Evolutionary conservation across 1,284 basidiomycete genomes (phyloP).

Genomic region (Sporisorium iseilematis-ciliati): DNA sequence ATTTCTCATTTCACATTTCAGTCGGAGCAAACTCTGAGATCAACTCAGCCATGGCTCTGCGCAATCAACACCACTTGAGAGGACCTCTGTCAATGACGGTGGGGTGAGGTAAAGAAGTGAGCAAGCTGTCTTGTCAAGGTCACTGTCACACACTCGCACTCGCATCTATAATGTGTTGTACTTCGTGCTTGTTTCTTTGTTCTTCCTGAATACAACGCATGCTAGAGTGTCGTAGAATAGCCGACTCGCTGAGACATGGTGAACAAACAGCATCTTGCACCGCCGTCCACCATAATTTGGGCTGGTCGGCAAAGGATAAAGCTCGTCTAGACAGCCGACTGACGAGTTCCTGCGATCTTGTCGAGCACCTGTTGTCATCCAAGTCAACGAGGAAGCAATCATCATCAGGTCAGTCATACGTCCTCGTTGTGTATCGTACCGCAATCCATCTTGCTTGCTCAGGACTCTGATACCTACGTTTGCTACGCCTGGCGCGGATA

Average conservation of each 20-base stretch:
- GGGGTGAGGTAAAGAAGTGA: too few relatives aligned
- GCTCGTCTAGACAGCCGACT: slow-evolving; percentile 68
- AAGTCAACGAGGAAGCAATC: background rate
- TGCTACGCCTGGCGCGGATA: slow-evolving; percentile 79
- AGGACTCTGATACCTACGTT: slow-evolving; percentile 61
- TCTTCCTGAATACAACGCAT: background rate
- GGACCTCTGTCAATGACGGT: too few relatives aligned
- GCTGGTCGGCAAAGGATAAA: background rate
- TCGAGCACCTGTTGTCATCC: slow-evolving; percentile 68
- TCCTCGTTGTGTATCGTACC: background rate
- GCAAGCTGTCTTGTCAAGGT: background rate
- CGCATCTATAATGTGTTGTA: background rate
- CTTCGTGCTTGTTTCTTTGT: background rate
- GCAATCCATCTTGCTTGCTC: background rate
- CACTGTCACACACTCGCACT: background rate
- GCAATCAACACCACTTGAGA: too few relatives aligned
- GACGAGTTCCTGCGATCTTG: slow-evolving; percentile 70
- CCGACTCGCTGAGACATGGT: background rate
- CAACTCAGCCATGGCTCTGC: too few relatives aligned
- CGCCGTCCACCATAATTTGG: background rate
- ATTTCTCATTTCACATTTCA: too few relatives aligned
- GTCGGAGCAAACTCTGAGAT: too few relatives aligned
- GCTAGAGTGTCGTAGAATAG: background rate
- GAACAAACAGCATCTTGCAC: background rate
- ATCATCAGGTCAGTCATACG: background rate